Conservation (phyloP, 1,284 basidiomycete species). For the Heterobasidion annosum region DNA sequence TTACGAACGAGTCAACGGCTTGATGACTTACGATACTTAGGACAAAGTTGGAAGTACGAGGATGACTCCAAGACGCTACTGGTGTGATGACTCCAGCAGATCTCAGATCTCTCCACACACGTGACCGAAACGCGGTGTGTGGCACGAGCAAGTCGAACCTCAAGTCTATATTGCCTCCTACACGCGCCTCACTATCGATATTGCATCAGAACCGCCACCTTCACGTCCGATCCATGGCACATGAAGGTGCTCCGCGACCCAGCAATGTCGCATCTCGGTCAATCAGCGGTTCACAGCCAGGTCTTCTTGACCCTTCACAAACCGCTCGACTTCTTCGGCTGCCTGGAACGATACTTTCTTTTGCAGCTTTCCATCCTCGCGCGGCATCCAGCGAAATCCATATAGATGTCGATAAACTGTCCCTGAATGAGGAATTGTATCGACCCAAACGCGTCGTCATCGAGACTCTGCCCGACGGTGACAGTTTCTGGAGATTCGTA, state of each 20-base stretch:
- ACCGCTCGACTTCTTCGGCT: slow-evolving; percentile 44
- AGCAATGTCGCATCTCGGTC: background rate
- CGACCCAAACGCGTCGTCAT: slow-evolving; percentile 63
- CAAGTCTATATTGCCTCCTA: no score
- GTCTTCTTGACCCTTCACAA: slow-evolving; percentile 53
- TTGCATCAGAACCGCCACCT: background rate
- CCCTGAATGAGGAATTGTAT: slow-evolving; percentile 35
- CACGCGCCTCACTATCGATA: no score
- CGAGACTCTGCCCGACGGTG: slow-evolving; percentile 45
- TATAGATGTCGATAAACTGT: slow-evolving; percentile 27
- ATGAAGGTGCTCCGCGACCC: background rate
- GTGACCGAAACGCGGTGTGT: no score
- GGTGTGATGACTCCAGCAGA: no score
- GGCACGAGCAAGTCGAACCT: no score
- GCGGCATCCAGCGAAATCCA: slow-evolving; percentile 38
- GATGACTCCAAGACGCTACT: no score
- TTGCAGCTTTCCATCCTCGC: slow-evolving; percentile 61
- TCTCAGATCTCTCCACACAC: no score
- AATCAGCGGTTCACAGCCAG: slow-evolving; percentile 30
- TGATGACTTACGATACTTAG: background rate
- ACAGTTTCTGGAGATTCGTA: slow-evolving; percentile 63
- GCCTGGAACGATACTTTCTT: slow-evolving; percentile 44
- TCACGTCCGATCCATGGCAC: background rate
- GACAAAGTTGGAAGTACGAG: no score
- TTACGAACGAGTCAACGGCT: background rate